Percentiles rank a stretch among this genome's conserved stretches.
phyloP scores from a whole-genome alignment of 768 basidiomycete genomes.

The Lactifluus piperatus region DNA sequence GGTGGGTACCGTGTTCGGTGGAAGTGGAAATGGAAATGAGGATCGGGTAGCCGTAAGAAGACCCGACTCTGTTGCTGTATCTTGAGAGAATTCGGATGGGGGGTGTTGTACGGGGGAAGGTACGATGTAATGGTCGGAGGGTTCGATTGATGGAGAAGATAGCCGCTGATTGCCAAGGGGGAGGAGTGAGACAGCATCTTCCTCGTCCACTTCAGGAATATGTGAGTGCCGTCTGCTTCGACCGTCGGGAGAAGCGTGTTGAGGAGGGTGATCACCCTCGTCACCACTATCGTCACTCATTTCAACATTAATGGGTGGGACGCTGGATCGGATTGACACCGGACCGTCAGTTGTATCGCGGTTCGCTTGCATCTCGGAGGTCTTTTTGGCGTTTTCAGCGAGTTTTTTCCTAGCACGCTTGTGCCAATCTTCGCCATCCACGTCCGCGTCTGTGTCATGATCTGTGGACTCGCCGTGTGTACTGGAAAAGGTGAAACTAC shows the following conservation, averaged over 20 bases:
- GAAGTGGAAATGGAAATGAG: too few relatives aligned
- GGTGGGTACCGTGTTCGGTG: neutral
- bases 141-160: slow-evolving; percentile 19
- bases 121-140: slow-evolving; percentile 29
- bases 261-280: slow-evolving; percentile 35
- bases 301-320: slow-evolving; percentile 66
- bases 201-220: slow-evolving; percentile 68
- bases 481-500: slow-evolving; percentile 74
- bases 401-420: slow-evolving; percentile 55
- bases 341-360: slow-evolving; percentile 35
- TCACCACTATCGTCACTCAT: slow-evolving; percentile 77
- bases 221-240: slow-evolving; percentile 35
- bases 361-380: slow-evolving; percentile 48
- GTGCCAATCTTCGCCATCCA: slow-evolving; percentile 52
- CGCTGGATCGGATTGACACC: slow-evolving; percentile 26
- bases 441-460: slow-evolving; percentile 41
- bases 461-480: slow-evolving; percentile 43
- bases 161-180: neutral
- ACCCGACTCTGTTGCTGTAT: slow-evolving; percentile 18
- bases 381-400: slow-evolving; percentile 59
- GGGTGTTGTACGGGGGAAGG: slow-evolving; percentile 21
- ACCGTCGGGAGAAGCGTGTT: neutral
- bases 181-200: slow-evolving; percentile 23
- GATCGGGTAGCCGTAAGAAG: slow-evolving; percentile 26
- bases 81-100: neutral